Base-by-base conservation (phyloP, 192 early-diverging fungal genomes). In the Coemansia sp. region DNA sequence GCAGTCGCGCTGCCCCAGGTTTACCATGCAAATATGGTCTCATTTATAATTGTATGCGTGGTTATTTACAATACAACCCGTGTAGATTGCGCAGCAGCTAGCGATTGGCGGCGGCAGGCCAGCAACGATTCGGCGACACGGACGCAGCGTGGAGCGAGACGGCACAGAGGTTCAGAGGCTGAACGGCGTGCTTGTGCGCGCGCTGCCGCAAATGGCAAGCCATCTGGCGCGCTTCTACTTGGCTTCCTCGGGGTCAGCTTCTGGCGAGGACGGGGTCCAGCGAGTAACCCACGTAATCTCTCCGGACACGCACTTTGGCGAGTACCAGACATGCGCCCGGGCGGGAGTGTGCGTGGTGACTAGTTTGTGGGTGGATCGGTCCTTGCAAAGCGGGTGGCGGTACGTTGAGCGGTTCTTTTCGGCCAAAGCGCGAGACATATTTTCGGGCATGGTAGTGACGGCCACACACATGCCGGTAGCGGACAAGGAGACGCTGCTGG, bases 361-460 rank as follows among this genome's bases (percentile, higher is more conserved):
- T 8, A 33, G 43, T 10, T 46, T n/a, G 17, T 77, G 74, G 74
- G 74, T 65, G n/a, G 62, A 70, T 23, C 74, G 59, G 35, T 69
- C 51, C 17, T 21, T 46, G 33, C 30, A 17, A 32, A 40, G 18
- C 4, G 74, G 74, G 11, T 58, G 58, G 58, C 62, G 46, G 51
- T 70, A 70, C 29, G 52, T 61, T 2, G 74, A 77, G 53, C 43
- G 53, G 46, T 77, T 53, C 33, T 77, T 59, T 53, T 77, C 74
- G 32, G 34, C 74, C 0, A 48, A 43, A 8, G 33, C 62, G 30
- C 38, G 56, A 7, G 51, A 58, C n/a, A 65, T 77, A 31, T 77
- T 77, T 25, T 77, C 74, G 1, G 74, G 74, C 3, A 77, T 77
- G 74, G 63, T 77, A 11, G 63, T 77, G 26, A 27, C 41, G 9